Evolutionary conservation across 345 rosid species (phyloP).

Genomic region (Microthlaspi erraticum): DNA sequence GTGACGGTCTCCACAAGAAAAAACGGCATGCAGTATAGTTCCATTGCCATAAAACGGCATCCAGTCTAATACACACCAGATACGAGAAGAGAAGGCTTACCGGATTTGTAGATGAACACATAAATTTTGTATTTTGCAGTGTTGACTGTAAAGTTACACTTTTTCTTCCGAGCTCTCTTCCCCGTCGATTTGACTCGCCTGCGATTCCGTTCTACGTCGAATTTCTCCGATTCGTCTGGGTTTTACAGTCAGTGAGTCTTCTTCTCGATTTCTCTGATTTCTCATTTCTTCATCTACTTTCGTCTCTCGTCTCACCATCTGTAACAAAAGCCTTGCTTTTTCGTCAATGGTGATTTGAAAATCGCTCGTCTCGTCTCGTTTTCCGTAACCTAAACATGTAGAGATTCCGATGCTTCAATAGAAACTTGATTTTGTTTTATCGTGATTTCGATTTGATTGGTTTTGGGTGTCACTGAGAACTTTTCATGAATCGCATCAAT

Average conservation of each 20-base stretch:
- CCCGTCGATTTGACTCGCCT: background rate
- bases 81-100: background rate
- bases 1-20: background rate
- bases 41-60: too few species aligned
- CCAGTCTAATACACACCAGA: background rate
- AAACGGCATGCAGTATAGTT: conserved; percentile 1
- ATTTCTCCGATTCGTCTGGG: conserved; percentile 17
- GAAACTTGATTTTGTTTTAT: background rate
- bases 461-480: background rate
- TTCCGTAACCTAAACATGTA: background rate
- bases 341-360: conserved; percentile 1
- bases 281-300: background rate
- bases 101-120: background rate
- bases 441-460: background rate
- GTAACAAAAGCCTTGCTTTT: conserved; percentile 13
- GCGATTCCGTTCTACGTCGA: conserved; percentile 18
- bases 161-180: background rate
- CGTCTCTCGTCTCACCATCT: background rate
- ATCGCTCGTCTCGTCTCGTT: conserved; percentile 19
- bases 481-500: background rate
- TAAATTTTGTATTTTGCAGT: background rate
- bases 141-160: background rate
- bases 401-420: background rate
- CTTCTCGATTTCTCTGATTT: background rate
- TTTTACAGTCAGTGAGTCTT: background rate